These are phyloP conservation scores for Warburgia ugandensis DNA, from an alignment of 164 flowering plant species.

Conservation along the genomic window DNA sequence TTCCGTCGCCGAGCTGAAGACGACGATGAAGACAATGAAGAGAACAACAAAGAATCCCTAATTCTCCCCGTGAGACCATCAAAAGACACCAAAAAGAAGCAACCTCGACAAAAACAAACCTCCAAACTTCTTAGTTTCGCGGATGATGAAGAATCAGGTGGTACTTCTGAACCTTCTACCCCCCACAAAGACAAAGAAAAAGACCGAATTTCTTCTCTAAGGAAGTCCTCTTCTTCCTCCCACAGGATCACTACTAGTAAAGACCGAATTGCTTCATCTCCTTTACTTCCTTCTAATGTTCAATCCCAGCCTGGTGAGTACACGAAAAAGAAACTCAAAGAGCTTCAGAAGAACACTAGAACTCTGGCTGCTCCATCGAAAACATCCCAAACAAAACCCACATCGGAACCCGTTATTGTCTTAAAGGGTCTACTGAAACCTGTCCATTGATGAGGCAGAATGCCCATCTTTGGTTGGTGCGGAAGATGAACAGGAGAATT, in stretches of 20 bases:
- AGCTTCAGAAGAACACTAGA: constrained; percentile 86
- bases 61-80: constrained; percentile 4
- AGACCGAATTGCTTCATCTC: constrained; percentile 30
- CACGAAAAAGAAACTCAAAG: constrained; percentile 71
- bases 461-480: constrained; percentile 2
- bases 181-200: constrained; percentile 1
- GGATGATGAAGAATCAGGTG: constrained; percentile 67
- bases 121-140: constrained; percentile 79
- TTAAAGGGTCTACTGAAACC: constrained; percentile 77
- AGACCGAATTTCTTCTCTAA: constrained; percentile 20
- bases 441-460: constrained; percentile 2
- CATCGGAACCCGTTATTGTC: constrained; percentile 52
- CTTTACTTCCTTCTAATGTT: constrained; percentile 52
- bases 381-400: constrained; percentile 20
- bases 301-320: constrained; percentile 84
- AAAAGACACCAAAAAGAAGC: constrained; percentile 27
- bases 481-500: constrained; percentile 16
- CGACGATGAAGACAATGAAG: constrained; percentile 17
- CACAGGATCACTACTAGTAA: constrained; percentile 45
- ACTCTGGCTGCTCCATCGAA: constrained; percentile 47
- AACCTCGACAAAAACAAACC: constrained; percentile 15
- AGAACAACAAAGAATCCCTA: constrained; percentile 2
- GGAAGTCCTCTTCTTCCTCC: constrained; percentile 31
- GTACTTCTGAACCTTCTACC: constrained; percentile 17
- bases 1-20: constrained; percentile 29